Evolutionary conservation across 768 basidiomycete genomes (phyloP).

Genomic region (Tricholoma bakamatsutake): DNA sequence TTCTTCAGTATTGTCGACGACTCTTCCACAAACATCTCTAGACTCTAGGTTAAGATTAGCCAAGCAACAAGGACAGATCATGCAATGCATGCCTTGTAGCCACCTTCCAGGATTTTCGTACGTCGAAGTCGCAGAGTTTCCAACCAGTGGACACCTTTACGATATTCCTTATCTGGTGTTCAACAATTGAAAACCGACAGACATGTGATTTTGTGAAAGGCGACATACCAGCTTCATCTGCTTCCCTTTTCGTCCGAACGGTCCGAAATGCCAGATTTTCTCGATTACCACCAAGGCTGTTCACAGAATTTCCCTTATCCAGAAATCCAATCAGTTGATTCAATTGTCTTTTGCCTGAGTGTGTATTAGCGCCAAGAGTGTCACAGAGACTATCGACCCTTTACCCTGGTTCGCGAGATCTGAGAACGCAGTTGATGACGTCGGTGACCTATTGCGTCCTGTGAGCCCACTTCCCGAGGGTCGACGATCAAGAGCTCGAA

Average conservation of each 20-base stretch:
- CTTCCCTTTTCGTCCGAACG: slow-evolving; percentile 82
- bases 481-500: slow-evolving; percentile 68
- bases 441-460: slow-evolving; percentile 69
- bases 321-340: slow-evolving; percentile 84
- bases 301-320: slow-evolving; percentile 65
- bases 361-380: slow-evolving; percentile 5
- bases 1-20: slow-evolving; percentile 56
- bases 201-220: background rate
- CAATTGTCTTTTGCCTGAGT: slow-evolving; percentile 74
- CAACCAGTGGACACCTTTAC: slow-evolving; percentile 87
- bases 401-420: slow-evolving; percentile 84
- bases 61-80: background rate
- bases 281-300: slow-evolving; percentile 53
- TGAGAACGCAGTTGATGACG: slow-evolving; percentile 67
- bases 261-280: slow-evolving; percentile 66
- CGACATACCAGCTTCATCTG: slow-evolving; percentile 78
- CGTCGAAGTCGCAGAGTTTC: slow-evolving; percentile 82
- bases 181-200: slow-evolving; percentile 3
- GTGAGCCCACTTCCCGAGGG: slow-evolving; percentile 54
- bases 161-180: slow-evolving; percentile 76
- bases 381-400: background rate
- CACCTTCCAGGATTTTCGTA: slow-evolving; percentile 77
- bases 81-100: slow-evolving; percentile 56
- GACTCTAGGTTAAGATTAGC: slow-evolving; percentile 43
- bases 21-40: slow-evolving; percentile 77